Evolutionary conservation across 1,284 basidiomycete species (phyloP), one percentile per base, ranked within the genome.

Genomic region (Malassezia nana): DNA sequence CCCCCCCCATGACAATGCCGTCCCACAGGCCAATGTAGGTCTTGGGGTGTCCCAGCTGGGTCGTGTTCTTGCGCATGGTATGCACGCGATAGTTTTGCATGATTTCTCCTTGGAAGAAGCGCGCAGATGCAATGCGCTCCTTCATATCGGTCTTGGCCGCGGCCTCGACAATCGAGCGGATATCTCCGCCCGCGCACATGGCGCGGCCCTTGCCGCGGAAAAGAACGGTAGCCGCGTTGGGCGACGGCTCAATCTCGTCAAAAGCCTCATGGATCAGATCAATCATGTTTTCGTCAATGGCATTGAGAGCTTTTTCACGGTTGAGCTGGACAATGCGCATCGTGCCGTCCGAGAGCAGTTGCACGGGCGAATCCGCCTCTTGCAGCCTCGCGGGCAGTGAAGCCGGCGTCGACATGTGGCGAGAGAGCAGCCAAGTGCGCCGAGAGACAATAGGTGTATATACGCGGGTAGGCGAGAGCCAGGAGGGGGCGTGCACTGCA

Each of bases 151-250:
- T 6, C 5, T 62, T 52, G 62, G 60, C 48, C 50, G 61, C 64
- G 2, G 54, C 59, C 13, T 60, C 58, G 40, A 63, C 63, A 24
- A 79, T 83, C 69, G 70, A 78, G 59, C 82, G 82, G 50, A 99
- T 87, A 75, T 99, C 94, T 50, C 92, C 92, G 20, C 92, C 94
- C 5, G 89, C 86, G 73, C 91, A 98, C 71, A 96, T 95, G 10
- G 86, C 88, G 55, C 84, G 79, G 10, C 86, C 87, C 25, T 79
- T 78, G 18, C 89, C 67, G 24, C 69, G 64, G 18, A 73, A 60
- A 1, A 71, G 46, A 46, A 73, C 61, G 45, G 65, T 57, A 25
- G 66, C 58, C 38, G 59, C 62, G 22, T 60, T 57, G 28, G 59
- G 39, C 12, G 64, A 63, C 24, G 28, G 43, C 22, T 16, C 41